Evolutionary conservation across 2,329 filamentous ascomycete species (phyloP), one percentile per base, ranked within the genome.

Genomic region (Dendryphion nanum): DNA sequence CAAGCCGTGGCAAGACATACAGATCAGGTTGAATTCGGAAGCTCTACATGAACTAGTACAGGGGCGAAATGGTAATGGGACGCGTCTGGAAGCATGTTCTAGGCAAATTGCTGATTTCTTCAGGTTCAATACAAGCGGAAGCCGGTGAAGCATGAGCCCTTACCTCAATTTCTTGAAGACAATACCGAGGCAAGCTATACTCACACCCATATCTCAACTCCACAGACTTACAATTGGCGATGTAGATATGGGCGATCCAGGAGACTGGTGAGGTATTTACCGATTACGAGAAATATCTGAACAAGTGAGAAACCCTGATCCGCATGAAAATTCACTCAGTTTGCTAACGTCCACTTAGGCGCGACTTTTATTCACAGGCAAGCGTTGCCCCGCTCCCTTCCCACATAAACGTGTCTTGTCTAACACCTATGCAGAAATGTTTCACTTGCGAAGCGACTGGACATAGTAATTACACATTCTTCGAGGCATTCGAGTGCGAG

Each of bases 381-480:
- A 56, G n/a, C 23, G 77, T 58, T 18, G 37, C 24, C 28, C 41
- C 34, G 15, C 19, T 18, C n/a, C 26, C 10, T 17, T 16, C 21
- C 12, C 33, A 10, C 24, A 29, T 19, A 14, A n/a, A 5, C 10
- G 24, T 30, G 10, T 16, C 12, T 36, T 18, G 13, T 33, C 42
- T 61, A 53, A 64, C 58, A 47, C 26, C 17, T 53, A 34, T 33
- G 30, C 53, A 91, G 83, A 87, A 83, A 59, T 82, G 85, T 38
- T 98, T 97, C 66, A 95, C 94, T 44, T 95, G 94, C 67, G 87
- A 95, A 63, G 94, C 97, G 50, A 95, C 89, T 10, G 93, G 93
- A 37, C 91, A 95, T 64, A 94, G 89, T 19, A 85, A 85, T 37
- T 74, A 96, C 50, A 91, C 82, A 3, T 98, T 94, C 67, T 96